Conservation (phyloP, 2,329 filamentous ascomycete genomes). For the Fusarium sp. region DNA sequence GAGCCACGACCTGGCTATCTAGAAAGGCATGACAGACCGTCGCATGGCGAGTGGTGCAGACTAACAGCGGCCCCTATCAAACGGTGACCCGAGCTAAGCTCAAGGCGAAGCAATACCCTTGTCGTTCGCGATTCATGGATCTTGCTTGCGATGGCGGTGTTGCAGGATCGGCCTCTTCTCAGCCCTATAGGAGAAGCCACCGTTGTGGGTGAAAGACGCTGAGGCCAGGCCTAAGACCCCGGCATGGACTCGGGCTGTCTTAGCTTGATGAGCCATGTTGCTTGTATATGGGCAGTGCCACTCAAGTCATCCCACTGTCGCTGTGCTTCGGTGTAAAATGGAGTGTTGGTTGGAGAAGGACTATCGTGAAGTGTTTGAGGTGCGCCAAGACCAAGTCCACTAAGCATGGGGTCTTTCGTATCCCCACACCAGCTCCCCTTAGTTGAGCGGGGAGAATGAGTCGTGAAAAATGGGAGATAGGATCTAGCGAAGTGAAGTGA, state of each 20-base stretch:
- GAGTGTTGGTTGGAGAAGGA: conserved; percentile 1
- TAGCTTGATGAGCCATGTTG: conserved; percentile 6
- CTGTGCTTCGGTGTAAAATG: conserved; percentile 1
- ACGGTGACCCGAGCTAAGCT: conserved; percentile 8
- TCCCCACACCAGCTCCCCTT: conserved; percentile 21
- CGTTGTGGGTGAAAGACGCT: neutral
- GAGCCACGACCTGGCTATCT: neutral
- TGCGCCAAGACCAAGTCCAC: conserved; percentile 27
- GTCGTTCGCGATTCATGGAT: conserved; percentile 26
- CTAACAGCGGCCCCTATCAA: conserved; percentile 33
- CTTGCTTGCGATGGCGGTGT: conserved; percentile 32
- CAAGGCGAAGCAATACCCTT: conserved; percentile 19
- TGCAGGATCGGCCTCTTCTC: conserved; percentile 25
- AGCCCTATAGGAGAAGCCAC: conserved; percentile 35
- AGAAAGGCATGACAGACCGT: conserved; percentile 12
- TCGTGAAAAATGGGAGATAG: conserved; percentile 27
- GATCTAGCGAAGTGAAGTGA: conserved; percentile 13
- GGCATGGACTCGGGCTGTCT: neutral
- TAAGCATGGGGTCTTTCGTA: conserved; percentile 14
- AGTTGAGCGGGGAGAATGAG: conserved; percentile 12
- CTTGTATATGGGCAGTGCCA: conserved; percentile 1
- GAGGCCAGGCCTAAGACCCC: neutral
- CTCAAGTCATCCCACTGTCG: conserved; percentile 6
- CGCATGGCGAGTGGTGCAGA: conserved; percentile 24
- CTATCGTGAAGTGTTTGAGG: conserved; percentile 7